Conservation (phyloP, 148 eudicot species). For the Vaccinium vitisidaea region DNA sequence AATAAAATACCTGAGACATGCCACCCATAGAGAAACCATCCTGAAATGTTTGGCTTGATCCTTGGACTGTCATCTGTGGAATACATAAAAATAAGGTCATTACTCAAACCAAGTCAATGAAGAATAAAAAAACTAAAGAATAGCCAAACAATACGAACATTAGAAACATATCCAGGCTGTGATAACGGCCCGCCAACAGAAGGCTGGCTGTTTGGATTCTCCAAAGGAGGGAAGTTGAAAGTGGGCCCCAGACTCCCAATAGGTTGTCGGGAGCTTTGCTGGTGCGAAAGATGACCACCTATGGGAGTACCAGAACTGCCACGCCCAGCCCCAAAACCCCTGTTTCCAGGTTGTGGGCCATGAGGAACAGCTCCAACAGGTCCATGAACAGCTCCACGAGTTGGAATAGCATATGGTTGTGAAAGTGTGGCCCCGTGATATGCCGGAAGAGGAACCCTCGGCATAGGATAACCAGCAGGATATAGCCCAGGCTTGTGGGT, state of each 20-base stretch:
- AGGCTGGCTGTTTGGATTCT: conserved; percentile 85
- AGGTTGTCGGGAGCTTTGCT: conserved; percentile 73
- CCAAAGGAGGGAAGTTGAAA: conserved; percentile 70
- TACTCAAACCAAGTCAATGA: conserved; percentile 5
- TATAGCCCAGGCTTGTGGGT: conserved; percentile 79
- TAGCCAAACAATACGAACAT: conserved; percentile 45
- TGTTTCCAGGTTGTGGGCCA: conserved; percentile 81
- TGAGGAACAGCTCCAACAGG: conserved; percentile 91
- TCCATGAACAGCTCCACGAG: conserved; percentile 87
- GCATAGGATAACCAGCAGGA: conserved; percentile 78
- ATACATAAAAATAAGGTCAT: conserved; percentile 9
- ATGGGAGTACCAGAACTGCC: conserved; percentile 80
- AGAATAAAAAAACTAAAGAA: background rate
- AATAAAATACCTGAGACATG: conserved; percentile 81
- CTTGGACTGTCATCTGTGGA: conserved; percentile 61
- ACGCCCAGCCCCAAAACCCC: conserved; percentile 93
- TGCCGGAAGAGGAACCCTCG: conserved; percentile 76
- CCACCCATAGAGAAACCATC: conserved; percentile 94
- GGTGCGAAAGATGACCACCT: conserved; percentile 88
- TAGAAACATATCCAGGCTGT: conserved; percentile 89
- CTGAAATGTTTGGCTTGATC: conserved; percentile 73
- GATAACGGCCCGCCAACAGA: conserved; percentile 87
- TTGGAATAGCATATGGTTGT: conserved; percentile 94
- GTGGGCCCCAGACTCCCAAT: conserved; percentile 70
- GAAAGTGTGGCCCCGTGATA: conserved; percentile 87